Evolutionary conservation across 108 stramenopile genomes (phyloP).

Genomic region (Cyclotella sp.): DNA sequence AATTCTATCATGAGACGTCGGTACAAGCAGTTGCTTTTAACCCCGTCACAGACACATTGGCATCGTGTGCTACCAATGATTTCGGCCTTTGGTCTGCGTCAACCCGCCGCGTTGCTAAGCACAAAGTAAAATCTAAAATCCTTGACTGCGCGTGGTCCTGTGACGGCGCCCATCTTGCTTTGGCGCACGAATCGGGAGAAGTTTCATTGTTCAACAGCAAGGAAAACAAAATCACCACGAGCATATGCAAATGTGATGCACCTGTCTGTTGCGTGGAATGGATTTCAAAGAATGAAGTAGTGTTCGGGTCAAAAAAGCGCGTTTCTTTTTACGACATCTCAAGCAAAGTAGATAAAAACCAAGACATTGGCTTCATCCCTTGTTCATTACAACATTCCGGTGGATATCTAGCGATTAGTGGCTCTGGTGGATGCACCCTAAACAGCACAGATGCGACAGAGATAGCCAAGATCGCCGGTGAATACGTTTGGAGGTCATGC

Average conservation of each 20-base stretch:
- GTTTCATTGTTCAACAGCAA: constrained; percentile 58
- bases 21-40: constrained; percentile 66
- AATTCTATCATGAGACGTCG: constrained; percentile 67
- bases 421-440: constrained; percentile 55
- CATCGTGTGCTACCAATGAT: constrained; percentile 67
- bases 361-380: constrained; percentile 58
- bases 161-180: constrained; percentile 69
- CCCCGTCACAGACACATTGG: constrained; percentile 56
- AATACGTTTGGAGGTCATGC: constrained; percentile 17
- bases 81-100: constrained; percentile 69
- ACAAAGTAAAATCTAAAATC: constrained; percentile 64
- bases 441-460: constrained; percentile 58
- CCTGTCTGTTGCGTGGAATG: constrained; percentile 51
- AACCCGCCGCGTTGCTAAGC: constrained; percentile 65
- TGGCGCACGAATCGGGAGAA: constrained; percentile 65
- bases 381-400: constrained; percentile 22
- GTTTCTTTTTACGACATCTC: too few species aligned
- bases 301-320: too few species aligned
- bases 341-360: background rate
- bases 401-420: constrained; percentile 37
- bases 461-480: constrained; percentile 59
- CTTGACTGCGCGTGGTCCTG: constrained; percentile 61
- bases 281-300: background rate
- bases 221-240: constrained; percentile 34
- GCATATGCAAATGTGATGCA: constrained; percentile 64